Evolutionary conservation across 1,284 basidiomycete genomes (phyloP).

Genomic region (Erythrobasidium hasegawianum): DNA sequence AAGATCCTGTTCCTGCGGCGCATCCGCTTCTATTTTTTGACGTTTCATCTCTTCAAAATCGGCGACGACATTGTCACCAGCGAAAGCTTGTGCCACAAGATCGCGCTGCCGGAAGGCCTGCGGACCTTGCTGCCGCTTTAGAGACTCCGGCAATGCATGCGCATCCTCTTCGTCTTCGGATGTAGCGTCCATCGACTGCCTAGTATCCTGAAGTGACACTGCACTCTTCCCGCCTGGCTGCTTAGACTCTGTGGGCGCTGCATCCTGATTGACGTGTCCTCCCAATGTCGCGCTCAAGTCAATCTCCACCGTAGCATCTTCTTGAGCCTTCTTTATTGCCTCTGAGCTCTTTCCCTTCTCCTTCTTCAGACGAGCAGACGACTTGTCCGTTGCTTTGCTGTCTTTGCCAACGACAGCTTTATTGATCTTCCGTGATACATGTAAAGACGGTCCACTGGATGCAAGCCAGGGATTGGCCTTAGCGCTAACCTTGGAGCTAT

Average conservation of each 20-base stretch:
- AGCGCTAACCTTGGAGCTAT: not conserved
- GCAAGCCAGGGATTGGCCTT: conserved; percentile 70
- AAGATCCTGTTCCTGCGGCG: conserved; percentile 77
- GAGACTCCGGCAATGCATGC: conserved; percentile 30
- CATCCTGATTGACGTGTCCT: no score
- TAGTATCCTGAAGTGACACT: no score
- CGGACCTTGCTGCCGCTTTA: conserved; percentile 49
- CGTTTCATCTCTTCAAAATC: conserved; percentile 75
- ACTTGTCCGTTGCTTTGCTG: conserved; percentile 36
- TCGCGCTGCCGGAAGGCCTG: conserved; percentile 78
- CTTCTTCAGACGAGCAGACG: conserved; percentile 59
- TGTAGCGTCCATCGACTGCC: no score
- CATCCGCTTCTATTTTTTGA: conserved; percentile 73
- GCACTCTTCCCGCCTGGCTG: no score
- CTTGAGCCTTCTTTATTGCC: conserved; percentile 58
- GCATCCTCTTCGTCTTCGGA: conserved; percentile 9
- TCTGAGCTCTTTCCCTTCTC: conserved; percentile 57
- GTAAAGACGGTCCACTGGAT: conserved; percentile 53
- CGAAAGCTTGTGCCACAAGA: conserved; percentile 89
- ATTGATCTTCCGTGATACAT: conserved; percentile 16
- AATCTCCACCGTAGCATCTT: conserved; percentile 76
- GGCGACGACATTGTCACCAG: conserved; percentile 88
- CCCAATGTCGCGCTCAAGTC: conserved; percentile 44
- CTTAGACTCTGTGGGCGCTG: no score
- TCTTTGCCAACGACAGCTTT: conserved; percentile 39